A percentile compares a stretch with the other conserved stretches of the same genome.
These are phyloP conservation scores for Lentinula sp. DNA, from an alignment of 768 basidiomycete species.

Conservation along the genomic window DNA sequence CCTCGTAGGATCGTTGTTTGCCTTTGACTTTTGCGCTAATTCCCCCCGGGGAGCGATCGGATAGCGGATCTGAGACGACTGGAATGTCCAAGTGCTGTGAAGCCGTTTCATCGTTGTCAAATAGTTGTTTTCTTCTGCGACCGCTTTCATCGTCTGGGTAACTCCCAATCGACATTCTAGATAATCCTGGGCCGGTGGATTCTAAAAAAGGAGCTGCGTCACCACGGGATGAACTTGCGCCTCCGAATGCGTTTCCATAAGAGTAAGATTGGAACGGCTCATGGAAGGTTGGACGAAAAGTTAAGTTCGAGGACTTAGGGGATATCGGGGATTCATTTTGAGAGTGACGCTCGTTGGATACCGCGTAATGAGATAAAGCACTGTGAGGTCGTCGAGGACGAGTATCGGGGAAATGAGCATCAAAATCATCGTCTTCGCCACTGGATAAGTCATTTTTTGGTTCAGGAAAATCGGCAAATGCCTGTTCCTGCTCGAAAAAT, in stretches of 20 bases:
- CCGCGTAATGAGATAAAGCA: neutral
- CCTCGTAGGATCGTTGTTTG: neutral
- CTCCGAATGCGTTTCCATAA: neutral
- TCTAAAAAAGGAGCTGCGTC: neutral
- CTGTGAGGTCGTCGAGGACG: neutral
- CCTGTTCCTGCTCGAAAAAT: neutral
- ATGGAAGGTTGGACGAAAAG: neutral
- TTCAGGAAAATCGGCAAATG: constrained; percentile 5
- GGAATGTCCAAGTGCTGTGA: neutral
- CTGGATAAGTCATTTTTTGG: neutral
- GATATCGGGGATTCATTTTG: neutral
- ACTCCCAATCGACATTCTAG: neutral
- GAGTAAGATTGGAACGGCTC: neutral
- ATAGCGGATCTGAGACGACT: neutral
- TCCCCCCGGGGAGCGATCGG: neutral
- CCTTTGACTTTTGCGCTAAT: constrained; percentile 5
- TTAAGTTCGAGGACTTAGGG: neutral
- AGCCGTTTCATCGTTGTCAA: neutral
- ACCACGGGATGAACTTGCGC: neutral
- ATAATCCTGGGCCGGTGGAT: neutral
- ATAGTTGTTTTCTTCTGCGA: constrained; percentile 4
- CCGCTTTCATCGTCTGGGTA: neutral
- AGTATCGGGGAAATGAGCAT: neutral
- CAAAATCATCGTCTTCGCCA: constrained; percentile 7
- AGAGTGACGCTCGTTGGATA: neutral